Evolutionary conservation across 768 basidiomycete species (phyloP).

Genomic region (Leccinum fibrillosum): DNA sequence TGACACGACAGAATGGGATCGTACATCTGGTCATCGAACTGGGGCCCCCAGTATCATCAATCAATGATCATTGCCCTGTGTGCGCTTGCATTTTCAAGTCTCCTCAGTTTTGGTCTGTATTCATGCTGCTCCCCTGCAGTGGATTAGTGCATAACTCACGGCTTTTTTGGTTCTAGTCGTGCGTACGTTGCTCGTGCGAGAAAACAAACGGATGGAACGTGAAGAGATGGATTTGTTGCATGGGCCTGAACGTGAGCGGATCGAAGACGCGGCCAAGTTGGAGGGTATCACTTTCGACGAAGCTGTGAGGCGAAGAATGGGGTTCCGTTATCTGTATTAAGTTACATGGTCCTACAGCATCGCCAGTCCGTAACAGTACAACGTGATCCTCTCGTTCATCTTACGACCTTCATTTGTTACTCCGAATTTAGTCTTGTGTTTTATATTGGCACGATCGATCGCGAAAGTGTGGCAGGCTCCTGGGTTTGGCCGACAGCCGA

Average conservation of each 20-base stretch:
- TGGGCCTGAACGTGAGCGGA: slow-evolving; percentile 44
- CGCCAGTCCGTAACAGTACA: no score
- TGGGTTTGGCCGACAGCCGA: neutral
- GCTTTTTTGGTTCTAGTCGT: slow-evolving; percentile 32
- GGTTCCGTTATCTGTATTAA: slow-evolving; percentile 57
- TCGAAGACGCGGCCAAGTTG: slow-evolving; percentile 55
- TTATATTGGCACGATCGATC: no score
- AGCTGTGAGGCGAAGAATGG: slow-evolving; percentile 52
- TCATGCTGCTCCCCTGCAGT: neutral
- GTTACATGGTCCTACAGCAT: neutral
- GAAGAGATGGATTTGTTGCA: slow-evolving; percentile 44
- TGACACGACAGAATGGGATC: slow-evolving; percentile 48
- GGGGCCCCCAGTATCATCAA: slow-evolving; percentile 61
- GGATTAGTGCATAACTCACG: neutral
- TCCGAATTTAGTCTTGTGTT: neutral
- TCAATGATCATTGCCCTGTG: slow-evolving; percentile 53
- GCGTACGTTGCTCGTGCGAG: slow-evolving; percentile 42
- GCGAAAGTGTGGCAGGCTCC: neutral
- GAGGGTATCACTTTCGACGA: slow-evolving; percentile 61
- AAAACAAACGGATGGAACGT: slow-evolving; percentile 49
- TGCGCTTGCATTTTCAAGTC: slow-evolving; percentile 29
- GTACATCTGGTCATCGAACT: slow-evolving; percentile 58
- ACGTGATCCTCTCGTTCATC: neutral
- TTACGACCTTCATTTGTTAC: neutral
- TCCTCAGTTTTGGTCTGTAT: slow-evolving; percentile 34